Base-by-base conservation (phyloP, 495 filamentous ascomycete genomes). In the Penicillium chermesinum region DNA sequence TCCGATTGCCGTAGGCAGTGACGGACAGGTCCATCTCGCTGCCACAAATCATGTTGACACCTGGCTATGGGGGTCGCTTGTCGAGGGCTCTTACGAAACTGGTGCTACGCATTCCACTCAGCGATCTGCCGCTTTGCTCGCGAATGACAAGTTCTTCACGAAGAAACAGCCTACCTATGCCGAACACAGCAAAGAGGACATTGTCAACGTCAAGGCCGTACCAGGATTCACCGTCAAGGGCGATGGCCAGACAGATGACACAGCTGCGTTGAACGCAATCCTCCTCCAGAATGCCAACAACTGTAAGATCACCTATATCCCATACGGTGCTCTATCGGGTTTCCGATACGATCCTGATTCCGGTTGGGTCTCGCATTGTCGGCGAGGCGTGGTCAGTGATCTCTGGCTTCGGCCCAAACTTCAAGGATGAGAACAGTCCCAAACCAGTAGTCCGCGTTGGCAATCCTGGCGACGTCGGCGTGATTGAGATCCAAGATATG, bases 251-350 rank as follows among this genome's bases (percentile, higher is more conserved):
- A 69, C 66, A 1, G 73, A 75, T 40, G 72, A 76, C 38, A 74
- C 76, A 0, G 58, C 49, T 0, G 65, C 67, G 6, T 68, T 86
- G 35, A 80, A 84, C 49, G 53, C 65, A 4, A 72, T 81, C 56
- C 30, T 81, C 38, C 50, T 73, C 37, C 44, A 75, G 49, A 65
- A 79, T 39, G 66, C 74, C 22, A 57, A 70, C 38, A 53, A 61
- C 33, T 64, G 72, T 61, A 80, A 76, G 46, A 63, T 85, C 17
- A 69, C 77, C 1, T 86, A 74, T 56, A 80, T 87, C 52, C 81
- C 82, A 2, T 65, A 68, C 17, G 82, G 84, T 9, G 73, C n/a
- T 73, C 0, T 87, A 87, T 54, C 57, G 74, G 7, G 75, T 86
- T 30, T 80, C 69, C 4, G 62, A 71, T 18, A 87, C 83, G 0